Evolutionary conservation across 495 filamentous ascomycete species (phyloP), one percentile per base, ranked within the genome.

Genomic region (Xylaria telfairii): DNA sequence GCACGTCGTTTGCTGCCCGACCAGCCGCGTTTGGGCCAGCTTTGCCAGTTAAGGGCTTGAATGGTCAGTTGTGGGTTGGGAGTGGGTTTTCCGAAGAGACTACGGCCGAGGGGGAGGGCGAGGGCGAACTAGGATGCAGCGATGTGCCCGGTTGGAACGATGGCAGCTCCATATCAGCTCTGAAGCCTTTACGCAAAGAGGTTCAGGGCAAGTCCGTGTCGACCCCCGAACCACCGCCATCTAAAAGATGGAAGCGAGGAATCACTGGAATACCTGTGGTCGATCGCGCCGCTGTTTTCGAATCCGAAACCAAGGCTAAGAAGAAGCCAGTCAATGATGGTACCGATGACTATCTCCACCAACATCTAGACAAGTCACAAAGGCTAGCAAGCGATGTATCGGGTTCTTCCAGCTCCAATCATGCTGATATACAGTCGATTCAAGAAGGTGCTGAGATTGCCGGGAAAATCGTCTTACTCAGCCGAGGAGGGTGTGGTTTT

Each of bases 91-190:
- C 90, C 17, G 94, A 96, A 71, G 92, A 93, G 72, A 85, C 80
- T 68, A 77, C 89, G 32, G 82, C 85, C 34, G 87, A 89, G 69
- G 88, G 90, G 21, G 88, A 90, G 24, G 80, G 87, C 1, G 92
- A 94, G 75, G 93, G 95, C 0, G 95, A 99, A 83, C 84, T 98
- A n/a, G 96, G 96, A 30, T 99, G 96, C 80, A 97, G 95, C 72
- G 96, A 98, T 86, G 91, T 97, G n/a, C 93, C 93, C 1, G 94
- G 93, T 4, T 98, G 96, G 95, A 89, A 88, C 46, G 90, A 89
- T 46, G 85, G 83, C 12, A 82, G 81, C 57, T 77, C 79, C 46
- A 78, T 72, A 57, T 71, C 71, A 19, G 73, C 73, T 8, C 62
- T 79, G 51, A 76, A 73, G 56, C 71, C 70, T 42, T 75, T 72